Evolutionary conservation across 352 stramenopile genomes (phyloP).

Genomic region (Globisporangium nagaii): DNA sequence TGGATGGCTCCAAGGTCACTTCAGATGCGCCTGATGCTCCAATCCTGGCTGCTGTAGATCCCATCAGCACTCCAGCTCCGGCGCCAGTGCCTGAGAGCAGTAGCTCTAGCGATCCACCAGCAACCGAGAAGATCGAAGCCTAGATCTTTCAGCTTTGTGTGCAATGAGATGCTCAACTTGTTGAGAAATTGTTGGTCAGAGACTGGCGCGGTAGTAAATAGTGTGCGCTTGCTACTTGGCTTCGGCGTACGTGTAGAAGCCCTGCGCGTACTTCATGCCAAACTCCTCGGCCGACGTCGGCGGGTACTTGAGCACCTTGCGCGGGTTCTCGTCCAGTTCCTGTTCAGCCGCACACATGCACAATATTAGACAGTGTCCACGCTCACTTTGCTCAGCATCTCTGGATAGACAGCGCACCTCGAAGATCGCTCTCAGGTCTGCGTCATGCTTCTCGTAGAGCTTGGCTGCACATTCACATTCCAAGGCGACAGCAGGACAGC

Average conservation of each 20-base stretch:
- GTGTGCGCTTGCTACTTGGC: no score
- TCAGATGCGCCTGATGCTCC: background rate
- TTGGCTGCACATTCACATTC: conserved; percentile 13
- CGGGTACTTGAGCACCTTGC: conserved; percentile 74
- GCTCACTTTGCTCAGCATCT: no score
- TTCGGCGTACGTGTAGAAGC: conserved; percentile 80
- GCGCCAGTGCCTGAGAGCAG: background rate
- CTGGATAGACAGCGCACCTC: conserved; percentile 18
- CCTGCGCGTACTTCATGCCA: conserved; percentile 75
- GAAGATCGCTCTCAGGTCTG: conserved; percentile 63
- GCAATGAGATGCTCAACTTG: no score
- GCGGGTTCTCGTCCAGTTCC: conserved; percentile 71
- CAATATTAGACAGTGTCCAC: no score
- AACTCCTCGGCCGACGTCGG: conserved; percentile 57
- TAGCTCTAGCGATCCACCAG: no score
- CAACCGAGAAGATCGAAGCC: no score
- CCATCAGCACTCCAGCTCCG: background rate
- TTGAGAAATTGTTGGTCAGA: no score
- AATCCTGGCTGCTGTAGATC: background rate
- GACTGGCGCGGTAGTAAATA: no score
- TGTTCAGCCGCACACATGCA: conserved; percentile 7
- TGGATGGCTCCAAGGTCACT: background rate
- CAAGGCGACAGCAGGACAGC: background rate
- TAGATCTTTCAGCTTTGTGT: no score
- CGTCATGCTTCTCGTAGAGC: conserved; percentile 61